These are phyloP conservation scores for Steccherinum ochraceum DNA, from an alignment of 768 basidiomycete species.

Conservation along the genomic window DNA sequence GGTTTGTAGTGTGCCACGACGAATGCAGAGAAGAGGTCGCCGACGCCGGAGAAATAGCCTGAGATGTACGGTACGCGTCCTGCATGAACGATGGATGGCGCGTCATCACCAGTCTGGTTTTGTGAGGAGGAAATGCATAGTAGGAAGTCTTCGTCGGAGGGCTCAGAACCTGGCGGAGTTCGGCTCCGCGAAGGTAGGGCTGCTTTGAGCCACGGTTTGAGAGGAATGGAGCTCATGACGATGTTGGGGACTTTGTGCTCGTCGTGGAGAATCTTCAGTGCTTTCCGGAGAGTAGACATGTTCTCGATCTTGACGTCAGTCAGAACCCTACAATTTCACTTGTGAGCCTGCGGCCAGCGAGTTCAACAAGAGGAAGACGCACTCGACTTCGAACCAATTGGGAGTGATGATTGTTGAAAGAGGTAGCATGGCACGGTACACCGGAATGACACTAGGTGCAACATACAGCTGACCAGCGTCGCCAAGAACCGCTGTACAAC, in stretches of 20 bases:
- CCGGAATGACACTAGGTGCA: constrained; percentile 76
- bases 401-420: constrained; percentile 93
- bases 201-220: constrained; percentile 52
- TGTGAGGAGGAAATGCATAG: constrained; percentile 75
- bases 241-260: constrained; percentile 75
- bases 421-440: constrained; percentile 76
- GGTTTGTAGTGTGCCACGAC: constrained; percentile 73
- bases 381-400: constrained; percentile 99
- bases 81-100: constrained; percentile 49
- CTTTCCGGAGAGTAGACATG: constrained; percentile 55
- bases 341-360: background rate
- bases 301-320: constrained; percentile 69
- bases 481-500: constrained; percentile 83
- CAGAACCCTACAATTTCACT: constrained; percentile 67
- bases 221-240: constrained; percentile 86
- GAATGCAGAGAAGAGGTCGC: constrained; percentile 93
- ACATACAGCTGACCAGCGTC: constrained; percentile 90
- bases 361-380: constrained; percentile 24
- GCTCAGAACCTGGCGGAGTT: constrained; percentile 14
- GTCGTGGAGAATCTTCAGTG: constrained; percentile 71
- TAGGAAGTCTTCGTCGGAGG: constrained; percentile 42
- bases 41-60: constrained; percentile 95
- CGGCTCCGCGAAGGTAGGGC: constrained; percentile 43
- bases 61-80: constrained; percentile 72
- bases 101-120: constrained; percentile 4